Percentiles rank a stretch among this genome's conserved stretches.
These are phyloP conservation scores for Citrus mangshanensis DNA, from an alignment of 345 rosid genomes.

Conservation along the genomic window DNA sequence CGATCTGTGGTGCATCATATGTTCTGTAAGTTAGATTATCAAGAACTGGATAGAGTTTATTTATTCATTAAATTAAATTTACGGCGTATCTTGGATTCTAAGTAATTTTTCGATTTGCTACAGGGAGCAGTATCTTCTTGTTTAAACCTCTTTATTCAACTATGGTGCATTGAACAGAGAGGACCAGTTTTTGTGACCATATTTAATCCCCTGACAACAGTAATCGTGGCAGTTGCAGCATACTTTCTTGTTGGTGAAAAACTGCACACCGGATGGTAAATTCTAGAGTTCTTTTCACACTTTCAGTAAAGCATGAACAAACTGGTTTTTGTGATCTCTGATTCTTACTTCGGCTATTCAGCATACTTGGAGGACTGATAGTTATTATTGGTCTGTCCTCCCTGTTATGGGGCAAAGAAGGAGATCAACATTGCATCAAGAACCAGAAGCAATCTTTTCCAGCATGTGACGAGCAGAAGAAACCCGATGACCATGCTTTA, in stretches of 20 bases:
- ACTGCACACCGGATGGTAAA: conserved; percentile 22
- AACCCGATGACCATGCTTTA: background rate
- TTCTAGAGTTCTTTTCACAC: background rate
- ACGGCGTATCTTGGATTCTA: background rate
- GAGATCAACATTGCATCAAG: conserved; percentile 11
- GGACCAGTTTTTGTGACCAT: conserved; percentile 34
- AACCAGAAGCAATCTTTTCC: conserved; percentile 13
- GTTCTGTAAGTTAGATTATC: background rate
- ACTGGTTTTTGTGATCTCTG: background rate
- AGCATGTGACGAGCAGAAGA: background rate
- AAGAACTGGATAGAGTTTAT: background rate
- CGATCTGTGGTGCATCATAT: background rate
- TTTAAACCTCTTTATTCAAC: conserved; percentile 9
- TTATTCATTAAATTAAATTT: background rate
- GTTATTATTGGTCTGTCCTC: conserved; percentile 23
- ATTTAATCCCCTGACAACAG: conserved; percentile 24
- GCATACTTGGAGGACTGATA: conserved; percentile 27
- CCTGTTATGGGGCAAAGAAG: conserved; percentile 34
- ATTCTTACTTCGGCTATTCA: conserved; percentile 8
- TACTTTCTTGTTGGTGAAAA: conserved; percentile 32
- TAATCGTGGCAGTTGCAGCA: conserved; percentile 20
- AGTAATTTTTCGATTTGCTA: background rate
- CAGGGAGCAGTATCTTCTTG: conserved; percentile 7
- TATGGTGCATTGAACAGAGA: conserved; percentile 27
- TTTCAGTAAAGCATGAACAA: background rate